Conservation (phyloP, 805 yeast species). For the Candida arabinofermentans region DNA sequence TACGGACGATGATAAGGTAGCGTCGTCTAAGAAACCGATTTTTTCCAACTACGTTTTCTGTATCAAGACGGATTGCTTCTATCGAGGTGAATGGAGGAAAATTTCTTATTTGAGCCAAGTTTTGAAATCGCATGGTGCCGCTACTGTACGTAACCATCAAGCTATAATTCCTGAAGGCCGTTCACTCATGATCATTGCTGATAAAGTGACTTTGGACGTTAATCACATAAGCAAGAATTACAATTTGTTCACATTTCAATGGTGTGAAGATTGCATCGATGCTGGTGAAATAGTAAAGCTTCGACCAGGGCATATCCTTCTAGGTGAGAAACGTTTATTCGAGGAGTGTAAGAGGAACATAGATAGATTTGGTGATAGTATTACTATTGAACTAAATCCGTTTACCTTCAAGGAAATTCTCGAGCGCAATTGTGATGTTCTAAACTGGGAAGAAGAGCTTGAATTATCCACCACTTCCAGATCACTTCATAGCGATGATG, state of each 20-base stretch:
- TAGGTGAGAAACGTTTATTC: conserved; percentile 32
- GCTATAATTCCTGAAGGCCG: conserved; percentile 13
- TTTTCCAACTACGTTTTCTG: conserved; percentile 46
- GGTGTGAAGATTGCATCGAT: conserved; percentile 68
- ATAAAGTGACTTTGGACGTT: conserved; percentile 37
- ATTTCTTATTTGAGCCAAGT: conserved; percentile 32
- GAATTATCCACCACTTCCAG: no score
- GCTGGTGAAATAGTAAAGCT: conserved; percentile 40
- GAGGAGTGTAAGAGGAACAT: conserved; percentile 32
- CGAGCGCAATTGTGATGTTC: conserved; percentile 1
- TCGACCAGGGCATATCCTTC: conserved; percentile 58
- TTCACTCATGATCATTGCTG: conserved; percentile 34
- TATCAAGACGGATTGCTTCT: conserved; percentile 46
- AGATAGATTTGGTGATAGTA: conserved; percentile 67
- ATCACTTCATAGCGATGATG: no score
- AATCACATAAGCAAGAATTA: conserved; percentile 34
- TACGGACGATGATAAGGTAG: conserved; percentile 3
- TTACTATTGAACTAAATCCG: conserved; percentile 30
- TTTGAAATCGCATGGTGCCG: conserved; percentile 50
- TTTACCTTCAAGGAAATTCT: conserved; percentile 21
- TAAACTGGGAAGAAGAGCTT: background rate
- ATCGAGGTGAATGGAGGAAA: conserved; percentile 26
- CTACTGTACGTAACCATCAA: conserved; percentile 34
- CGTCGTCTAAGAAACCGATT: no score
- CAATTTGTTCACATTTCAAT: conserved; percentile 61